phyloP scores from a whole-genome alignment of 208 protist species.

The Porcisia hertigi region DNA sequence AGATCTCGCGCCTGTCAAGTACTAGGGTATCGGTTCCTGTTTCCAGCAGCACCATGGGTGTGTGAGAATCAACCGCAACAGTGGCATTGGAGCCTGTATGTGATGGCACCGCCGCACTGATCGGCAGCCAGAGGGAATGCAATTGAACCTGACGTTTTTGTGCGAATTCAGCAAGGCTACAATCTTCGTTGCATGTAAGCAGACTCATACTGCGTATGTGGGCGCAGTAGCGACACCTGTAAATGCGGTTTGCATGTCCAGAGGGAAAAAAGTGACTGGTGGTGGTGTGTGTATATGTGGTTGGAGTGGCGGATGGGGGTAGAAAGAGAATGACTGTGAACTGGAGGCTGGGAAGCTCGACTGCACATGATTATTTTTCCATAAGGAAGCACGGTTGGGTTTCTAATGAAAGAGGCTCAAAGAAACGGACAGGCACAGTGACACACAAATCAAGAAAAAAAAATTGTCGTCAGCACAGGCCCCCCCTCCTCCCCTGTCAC shows the following conservation, averaged over 20 bases:
- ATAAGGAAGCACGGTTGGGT: too few relatives aligned
- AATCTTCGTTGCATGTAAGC: constrained; percentile 13
- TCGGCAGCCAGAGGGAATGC: constrained; percentile 61
- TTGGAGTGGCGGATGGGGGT: too few relatives aligned
- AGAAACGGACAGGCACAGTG: constrained; percentile 2
- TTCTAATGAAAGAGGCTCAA: not conserved
- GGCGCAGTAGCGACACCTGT: not conserved
- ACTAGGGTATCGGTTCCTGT: constrained; percentile 20
- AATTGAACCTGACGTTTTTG: constrained; percentile 21
- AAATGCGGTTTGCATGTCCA: not conserved
- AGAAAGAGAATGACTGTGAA: too few relatives aligned
- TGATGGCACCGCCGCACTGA: constrained; percentile 25
- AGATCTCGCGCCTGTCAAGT: constrained; percentile 30
- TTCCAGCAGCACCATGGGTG: constrained; percentile 47
- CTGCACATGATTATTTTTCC: too few relatives aligned
- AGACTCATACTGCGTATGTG: constrained; percentile 24
- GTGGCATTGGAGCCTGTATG: constrained; percentile 24
- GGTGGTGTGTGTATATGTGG: not conserved
- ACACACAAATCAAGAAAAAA: not conserved
- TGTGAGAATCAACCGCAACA: constrained; percentile 37
- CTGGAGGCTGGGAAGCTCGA: too few relatives aligned
- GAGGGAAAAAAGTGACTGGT: not conserved
- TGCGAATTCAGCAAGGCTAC: constrained; percentile 40
- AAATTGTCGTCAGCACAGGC: not conserved
- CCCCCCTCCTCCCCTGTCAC: too few relatives aligned